Evolutionary conservation across 495 filamentous ascomycete genomes (phyloP).

Genomic region (Tetracladium setigerum): DNA sequence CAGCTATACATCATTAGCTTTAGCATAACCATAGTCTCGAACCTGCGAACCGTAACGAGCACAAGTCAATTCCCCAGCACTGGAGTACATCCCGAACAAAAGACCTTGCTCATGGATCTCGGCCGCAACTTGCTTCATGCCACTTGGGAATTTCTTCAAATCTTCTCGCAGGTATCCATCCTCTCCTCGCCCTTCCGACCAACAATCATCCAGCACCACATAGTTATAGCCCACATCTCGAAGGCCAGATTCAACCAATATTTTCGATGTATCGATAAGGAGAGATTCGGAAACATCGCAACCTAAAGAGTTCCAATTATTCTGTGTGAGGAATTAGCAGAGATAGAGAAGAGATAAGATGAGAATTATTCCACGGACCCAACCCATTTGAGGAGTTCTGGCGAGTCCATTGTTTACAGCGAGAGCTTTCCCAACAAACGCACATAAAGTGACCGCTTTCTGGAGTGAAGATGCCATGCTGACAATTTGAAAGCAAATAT

Average conservation of each 20-base stretch:
- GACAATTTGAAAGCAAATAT: no score
- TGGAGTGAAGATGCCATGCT: no score
- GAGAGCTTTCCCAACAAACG: not conserved
- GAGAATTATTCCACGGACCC: slow-evolving; percentile 2
- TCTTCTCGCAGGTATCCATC: slow-evolving; percentile 19
- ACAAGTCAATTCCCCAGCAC: slow-evolving; percentile 27
- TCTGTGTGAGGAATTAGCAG: not conserved
- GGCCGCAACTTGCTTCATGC: slow-evolving; percentile 23
- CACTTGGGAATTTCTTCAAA: slow-evolving; percentile 19
- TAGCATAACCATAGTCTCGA: not conserved
- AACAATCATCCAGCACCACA: slow-evolving; percentile 50
- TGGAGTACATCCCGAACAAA: slow-evolving; percentile 27
- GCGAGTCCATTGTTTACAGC: slow-evolving; percentile 15
- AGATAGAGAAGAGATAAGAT: not conserved
- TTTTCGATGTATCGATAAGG: slow-evolving; percentile 35
- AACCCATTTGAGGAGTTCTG: slow-evolving; percentile 15
- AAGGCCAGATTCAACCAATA: slow-evolving; percentile 40
- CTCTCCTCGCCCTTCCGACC: slow-evolving; percentile 34
- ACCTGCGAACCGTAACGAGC: slow-evolving; percentile 18
- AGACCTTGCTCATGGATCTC: slow-evolving; percentile 25
- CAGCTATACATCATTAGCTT: slow-evolving; percentile 11
- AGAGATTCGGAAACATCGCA: slow-evolving; percentile 42
- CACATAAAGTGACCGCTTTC: no score
- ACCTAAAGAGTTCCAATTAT: slow-evolving; percentile 17
- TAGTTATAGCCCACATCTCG: slow-evolving; percentile 49